A percentile compares a stretch with the other conserved stretches of the same genome.
phyloP scores from a whole-genome alignment of 495 filamentous ascomycete genomes.

The Lasiosphaeria ovina region DNA sequence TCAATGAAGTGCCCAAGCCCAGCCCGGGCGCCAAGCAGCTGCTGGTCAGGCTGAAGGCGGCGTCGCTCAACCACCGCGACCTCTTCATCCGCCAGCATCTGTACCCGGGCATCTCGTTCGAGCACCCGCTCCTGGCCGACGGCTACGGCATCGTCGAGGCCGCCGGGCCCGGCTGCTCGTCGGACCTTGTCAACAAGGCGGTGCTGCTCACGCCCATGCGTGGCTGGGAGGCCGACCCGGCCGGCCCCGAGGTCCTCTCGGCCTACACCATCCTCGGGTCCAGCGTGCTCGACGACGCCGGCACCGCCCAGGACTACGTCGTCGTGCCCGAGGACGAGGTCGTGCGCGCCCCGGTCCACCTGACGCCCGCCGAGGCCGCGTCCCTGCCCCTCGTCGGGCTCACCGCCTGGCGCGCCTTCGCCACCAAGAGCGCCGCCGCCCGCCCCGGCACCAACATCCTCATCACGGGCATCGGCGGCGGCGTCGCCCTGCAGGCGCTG shows the following conservation, averaged over 20 bases:
- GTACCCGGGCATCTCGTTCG: slow-evolving; percentile 80
- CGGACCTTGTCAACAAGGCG: slow-evolving; percentile 51
- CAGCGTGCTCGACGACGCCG: slow-evolving; percentile 73
- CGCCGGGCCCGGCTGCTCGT: slow-evolving; percentile 51
- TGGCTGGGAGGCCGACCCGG: slow-evolving; percentile 69
- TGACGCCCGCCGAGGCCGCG: slow-evolving; percentile 70
- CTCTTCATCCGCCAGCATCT: slow-evolving; percentile 88
- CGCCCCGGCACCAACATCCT: slow-evolving; percentile 61
- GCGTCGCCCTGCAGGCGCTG: slow-evolving; percentile 69
- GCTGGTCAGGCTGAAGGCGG: slow-evolving; percentile 67
- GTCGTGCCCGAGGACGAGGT: slow-evolving; percentile 68
- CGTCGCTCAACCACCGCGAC: slow-evolving; percentile 88
- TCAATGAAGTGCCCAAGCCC: slow-evolving; percentile 57
- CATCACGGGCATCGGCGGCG: slow-evolving; percentile 77
- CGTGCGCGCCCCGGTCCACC: slow-evolving; percentile 69
- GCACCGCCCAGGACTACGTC: slow-evolving; percentile 70
- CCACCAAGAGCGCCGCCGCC: slow-evolving; percentile 63
- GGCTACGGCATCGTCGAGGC: slow-evolving; percentile 69
- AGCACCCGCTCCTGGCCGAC: slow-evolving; percentile 73
- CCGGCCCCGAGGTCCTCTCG: slow-evolving; percentile 60
- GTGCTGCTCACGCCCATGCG: slow-evolving; percentile 72
- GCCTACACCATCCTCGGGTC: slow-evolving; percentile 43
- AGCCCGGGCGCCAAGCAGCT: slow-evolving; percentile 62
- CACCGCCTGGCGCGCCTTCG: slow-evolving; percentile 82
- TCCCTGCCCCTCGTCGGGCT: slow-evolving; percentile 77